Conservation (phyloP, 176 grass and related monocot genomes). For the Musa itinerans region DNA sequence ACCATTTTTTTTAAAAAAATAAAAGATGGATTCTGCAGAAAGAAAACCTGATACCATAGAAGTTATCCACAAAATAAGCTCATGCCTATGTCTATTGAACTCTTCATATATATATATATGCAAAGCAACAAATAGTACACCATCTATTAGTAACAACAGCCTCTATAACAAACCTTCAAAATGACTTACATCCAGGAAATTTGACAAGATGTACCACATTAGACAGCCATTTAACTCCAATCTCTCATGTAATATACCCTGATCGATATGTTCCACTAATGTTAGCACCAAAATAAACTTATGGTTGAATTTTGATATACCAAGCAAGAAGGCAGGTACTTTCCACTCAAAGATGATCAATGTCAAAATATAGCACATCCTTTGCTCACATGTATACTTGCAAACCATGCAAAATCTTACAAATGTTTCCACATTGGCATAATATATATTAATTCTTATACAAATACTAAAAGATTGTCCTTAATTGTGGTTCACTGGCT, state of each 20-base stretch:
- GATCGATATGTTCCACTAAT: background rate
- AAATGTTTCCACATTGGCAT: background rate
- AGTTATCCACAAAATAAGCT: no score
- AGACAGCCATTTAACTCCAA: no score
- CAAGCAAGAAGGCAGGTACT: background rate
- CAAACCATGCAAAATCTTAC: background rate
- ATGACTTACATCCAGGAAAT: no score
- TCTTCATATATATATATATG: no score
- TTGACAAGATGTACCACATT: no score
- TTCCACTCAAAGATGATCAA: background rate
- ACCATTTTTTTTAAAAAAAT: no score
- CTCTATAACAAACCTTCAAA: no score
- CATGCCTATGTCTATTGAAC: no score
- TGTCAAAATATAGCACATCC: background rate
- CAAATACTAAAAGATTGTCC: background rate
- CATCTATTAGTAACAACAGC: no score
- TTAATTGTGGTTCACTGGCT: background rate
- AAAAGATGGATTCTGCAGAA: no score
- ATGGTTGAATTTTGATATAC: background rate
- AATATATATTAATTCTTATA: background rate
- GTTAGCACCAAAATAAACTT: background rate
- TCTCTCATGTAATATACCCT: background rate
- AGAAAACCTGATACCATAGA: no score
- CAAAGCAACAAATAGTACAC: no score
- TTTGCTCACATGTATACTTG: background rate